A percentile compares a stretch with the other conserved stretches of the same genome.
phyloP scores from a whole-genome alignment of 441 rosid species.

The Omphalea diandra region DNA sequence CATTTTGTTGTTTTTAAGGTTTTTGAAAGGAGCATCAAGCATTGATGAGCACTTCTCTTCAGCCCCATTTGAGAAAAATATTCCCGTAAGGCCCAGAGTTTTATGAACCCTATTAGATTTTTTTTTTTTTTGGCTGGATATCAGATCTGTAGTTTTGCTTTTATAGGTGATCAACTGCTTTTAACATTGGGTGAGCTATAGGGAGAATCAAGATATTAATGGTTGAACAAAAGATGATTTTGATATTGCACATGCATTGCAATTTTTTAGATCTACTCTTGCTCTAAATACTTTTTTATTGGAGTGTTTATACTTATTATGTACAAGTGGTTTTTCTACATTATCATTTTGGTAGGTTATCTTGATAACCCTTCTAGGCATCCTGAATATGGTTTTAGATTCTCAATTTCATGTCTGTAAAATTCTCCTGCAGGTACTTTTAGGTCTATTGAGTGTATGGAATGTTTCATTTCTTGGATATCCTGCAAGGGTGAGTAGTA shows the following conservation, averaged over 20 bases:
- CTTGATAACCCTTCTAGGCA: not conserved
- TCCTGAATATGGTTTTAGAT: slow-evolving; percentile 19
- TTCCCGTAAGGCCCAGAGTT: slow-evolving; percentile 66
- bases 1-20: slow-evolving; percentile 43
- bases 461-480: slow-evolving; percentile 93
- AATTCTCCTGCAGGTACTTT: slow-evolving; percentile 59
- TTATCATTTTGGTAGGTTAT: not conserved
- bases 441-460: slow-evolving; percentile 92
- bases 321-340: too few species aligned
- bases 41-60: slow-evolving; percentile 83
- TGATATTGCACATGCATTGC: not conserved
- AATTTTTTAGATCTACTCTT: not conserved
- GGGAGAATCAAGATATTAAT: not conserved
- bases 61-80: slow-evolving; percentile 69
- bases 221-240: not conserved
- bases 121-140: too few species aligned
- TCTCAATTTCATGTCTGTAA: slow-evolving; percentile 19
- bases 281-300: not conserved
- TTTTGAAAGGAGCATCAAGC: slow-evolving; percentile 90
- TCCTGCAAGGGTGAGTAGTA: slow-evolving; percentile 77
- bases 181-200: not conserved
- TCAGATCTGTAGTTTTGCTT: not conserved
- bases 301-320: too few species aligned
- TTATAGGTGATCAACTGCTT: not conserved
- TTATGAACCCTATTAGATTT: too few species aligned